phyloP scores from a whole-genome alignment of 768 basidiomycete genomes.

The Mycena belliarum region DNA sequence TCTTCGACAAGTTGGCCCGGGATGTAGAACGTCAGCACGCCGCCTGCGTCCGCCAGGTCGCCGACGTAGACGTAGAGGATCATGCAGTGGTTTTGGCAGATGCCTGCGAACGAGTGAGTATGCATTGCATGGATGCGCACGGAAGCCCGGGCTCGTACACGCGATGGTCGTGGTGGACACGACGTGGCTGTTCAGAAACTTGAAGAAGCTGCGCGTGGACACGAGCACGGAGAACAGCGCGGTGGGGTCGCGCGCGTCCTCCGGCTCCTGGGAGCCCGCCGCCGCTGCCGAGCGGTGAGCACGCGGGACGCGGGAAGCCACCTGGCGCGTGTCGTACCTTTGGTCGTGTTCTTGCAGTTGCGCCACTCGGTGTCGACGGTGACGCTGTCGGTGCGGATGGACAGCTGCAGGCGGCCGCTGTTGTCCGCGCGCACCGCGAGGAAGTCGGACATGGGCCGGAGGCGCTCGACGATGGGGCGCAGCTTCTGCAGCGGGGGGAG shows the following conservation, averaged over 20 bases:
- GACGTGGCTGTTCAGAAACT: constrained; percentile 78
- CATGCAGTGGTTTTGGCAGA: constrained; percentile 81
- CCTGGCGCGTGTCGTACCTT: constrained; percentile 36
- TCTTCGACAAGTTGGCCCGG: constrained; percentile 44
- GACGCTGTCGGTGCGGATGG: constrained; percentile 71
- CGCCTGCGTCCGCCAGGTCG: constrained; percentile 74
- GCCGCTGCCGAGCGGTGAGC: constrained; percentile 21
- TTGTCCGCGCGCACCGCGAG: constrained; percentile 71
- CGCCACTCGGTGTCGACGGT: constrained; percentile 80
- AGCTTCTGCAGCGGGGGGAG: constrained; percentile 75
- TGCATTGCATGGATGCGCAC: too few species aligned
- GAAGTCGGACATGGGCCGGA: constrained; percentile 68
- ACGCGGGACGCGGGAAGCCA: too few species aligned
- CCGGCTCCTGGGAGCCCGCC: constrained; percentile 34
- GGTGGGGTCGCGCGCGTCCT: constrained; percentile 51
- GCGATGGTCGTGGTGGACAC: constrained; percentile 86
- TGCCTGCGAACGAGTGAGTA: too few species aligned
- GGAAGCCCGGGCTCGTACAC: too few species aligned
- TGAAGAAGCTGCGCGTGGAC: constrained; percentile 73
- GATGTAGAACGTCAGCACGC: constrained; percentile 86
- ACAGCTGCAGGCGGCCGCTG: constrained; percentile 51
- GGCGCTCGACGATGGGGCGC: constrained; percentile 76
- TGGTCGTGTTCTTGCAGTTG: constrained; percentile 66
- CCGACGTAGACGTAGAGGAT: constrained; percentile 92
- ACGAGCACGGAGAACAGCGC: constrained; percentile 66